Evolutionary conservation across 2,329 filamentous ascomycete species (phyloP).

Genomic region (Penicillium sp.): DNA sequence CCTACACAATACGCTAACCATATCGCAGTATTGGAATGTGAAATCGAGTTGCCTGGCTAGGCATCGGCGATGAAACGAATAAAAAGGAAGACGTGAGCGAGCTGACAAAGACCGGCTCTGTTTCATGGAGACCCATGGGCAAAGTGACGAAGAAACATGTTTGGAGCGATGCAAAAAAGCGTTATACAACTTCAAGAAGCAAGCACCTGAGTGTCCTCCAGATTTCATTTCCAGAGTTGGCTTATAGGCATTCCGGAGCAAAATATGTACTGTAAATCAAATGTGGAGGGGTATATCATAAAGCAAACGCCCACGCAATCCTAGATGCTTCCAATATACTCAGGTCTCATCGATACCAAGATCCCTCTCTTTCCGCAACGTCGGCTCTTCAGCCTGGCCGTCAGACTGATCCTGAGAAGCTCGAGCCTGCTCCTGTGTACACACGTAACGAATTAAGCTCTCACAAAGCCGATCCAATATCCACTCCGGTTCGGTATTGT

Average conservation of each 20-base stretch:
- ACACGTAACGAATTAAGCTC: constrained; percentile 54
- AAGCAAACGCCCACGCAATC: not conserved
- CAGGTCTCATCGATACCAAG: constrained; percentile 20
- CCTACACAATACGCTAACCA: not conserved
- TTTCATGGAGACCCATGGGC: too few relatives aligned
- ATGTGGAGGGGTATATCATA: not conserved
- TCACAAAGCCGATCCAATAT: constrained; percentile 64
- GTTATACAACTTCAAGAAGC: too few relatives aligned
- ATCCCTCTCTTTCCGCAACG: constrained; percentile 26
- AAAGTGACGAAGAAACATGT: not conserved
- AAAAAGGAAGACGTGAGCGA: too few relatives aligned
- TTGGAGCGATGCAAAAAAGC: too few relatives aligned
- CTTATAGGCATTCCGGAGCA: not conserved
- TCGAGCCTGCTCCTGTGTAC: constrained; percentile 20
- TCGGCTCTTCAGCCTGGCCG: constrained; percentile 17
- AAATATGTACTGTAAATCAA: not conserved
- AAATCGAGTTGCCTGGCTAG: not conserved
- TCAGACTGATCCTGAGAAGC: not conserved
- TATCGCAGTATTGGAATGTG: not conserved
- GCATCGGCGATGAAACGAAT: not conserved
- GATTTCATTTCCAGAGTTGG: not conserved
- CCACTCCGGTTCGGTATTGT: constrained; percentile 64
- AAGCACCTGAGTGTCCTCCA: too few relatives aligned
- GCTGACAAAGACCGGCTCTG: not conserved
- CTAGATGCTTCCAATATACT: not conserved